These are phyloP conservation scores for Exophiala bonariae DNA, from an alignment of 2,329 filamentous ascomycete species.

Conservation along the genomic window DNA sequence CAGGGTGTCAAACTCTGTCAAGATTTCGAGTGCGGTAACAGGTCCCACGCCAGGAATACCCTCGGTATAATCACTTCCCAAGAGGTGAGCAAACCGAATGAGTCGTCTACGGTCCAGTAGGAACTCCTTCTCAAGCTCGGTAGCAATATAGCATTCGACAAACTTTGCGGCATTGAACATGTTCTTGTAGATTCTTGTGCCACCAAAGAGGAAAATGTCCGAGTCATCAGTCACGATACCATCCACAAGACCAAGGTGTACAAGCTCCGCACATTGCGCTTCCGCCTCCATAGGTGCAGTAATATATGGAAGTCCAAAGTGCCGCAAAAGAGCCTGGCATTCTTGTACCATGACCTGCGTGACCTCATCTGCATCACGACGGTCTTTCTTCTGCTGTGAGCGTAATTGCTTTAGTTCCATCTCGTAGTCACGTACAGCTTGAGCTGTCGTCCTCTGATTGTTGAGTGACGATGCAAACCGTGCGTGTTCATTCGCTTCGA, in stretches of 20 bases:
- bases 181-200: slow-evolving; percentile 96
- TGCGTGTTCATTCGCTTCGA: slow-evolving; percentile 90
- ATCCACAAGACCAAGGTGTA: slow-evolving; percentile 82
- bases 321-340: slow-evolving; percentile 82
- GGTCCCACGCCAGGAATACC: slow-evolving; percentile 88
- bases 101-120: slow-evolving; percentile 83
- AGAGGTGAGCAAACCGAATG: slow-evolving; percentile 83
- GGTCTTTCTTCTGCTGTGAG: slow-evolving; percentile 93
- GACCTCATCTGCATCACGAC: slow-evolving; percentile 93
- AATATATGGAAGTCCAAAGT: slow-evolving; percentile 94
- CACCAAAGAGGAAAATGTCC: slow-evolving; percentile 94
- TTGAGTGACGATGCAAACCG: slow-evolving; percentile 88
- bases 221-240: slow-evolving; percentile 98
- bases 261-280: slow-evolving; percentile 92
- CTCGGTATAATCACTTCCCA: slow-evolving; percentile 94
- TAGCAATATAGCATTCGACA: slow-evolving; percentile 88
- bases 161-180: slow-evolving; percentile 99
- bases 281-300: slow-evolving; percentile 99
- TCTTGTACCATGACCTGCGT: slow-evolving; percentile 95
- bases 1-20: slow-evolving; percentile 79
- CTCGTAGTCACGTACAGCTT: slow-evolving; percentile 80
- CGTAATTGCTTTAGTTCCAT: slow-evolving; percentile 82
- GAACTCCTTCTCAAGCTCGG: slow-evolving; percentile 85
- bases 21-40: slow-evolving; percentile 89
- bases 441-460: slow-evolving; percentile 58